A percentile compares a stretch with the other conserved stretches of the same genome.
These are phyloP conservation scores for Phialophora verrucosa DNA, from an alignment of 2,329 filamentous ascomycete species.

Conservation along the genomic window DNA sequence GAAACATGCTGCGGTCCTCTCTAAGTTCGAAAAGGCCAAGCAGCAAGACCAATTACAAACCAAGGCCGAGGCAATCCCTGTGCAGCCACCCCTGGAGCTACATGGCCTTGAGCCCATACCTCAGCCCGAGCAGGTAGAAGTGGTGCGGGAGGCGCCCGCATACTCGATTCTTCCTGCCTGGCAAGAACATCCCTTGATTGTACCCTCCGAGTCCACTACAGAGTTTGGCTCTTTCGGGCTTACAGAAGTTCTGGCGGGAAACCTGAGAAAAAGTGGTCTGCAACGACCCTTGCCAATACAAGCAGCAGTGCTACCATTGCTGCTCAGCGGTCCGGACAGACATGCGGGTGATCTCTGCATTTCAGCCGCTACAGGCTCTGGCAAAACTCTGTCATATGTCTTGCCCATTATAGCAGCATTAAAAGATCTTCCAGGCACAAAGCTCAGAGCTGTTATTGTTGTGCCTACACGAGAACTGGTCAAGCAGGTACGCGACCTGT, in stretches of 20 bases:
- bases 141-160: conserved; percentile 64
- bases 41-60: conserved; percentile 24
- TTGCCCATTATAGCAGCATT: conserved; percentile 82
- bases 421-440: conserved; percentile 66
- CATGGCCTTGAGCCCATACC: conserved; percentile 82
- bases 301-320: conserved; percentile 76
- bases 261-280: conserved; percentile 72
- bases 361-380: conserved; percentile 91
- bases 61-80: conserved; percentile 36
- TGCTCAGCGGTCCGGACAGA: conserved; percentile 68
- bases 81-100: conserved; percentile 34
- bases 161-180: conserved; percentile 81
- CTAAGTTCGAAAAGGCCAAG: conserved; percentile 41
- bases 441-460: conserved; percentile 79
- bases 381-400: conserved; percentile 91
- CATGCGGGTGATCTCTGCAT: conserved; percentile 81
- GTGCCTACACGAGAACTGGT: conserved; percentile 92
- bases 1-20: conserved; percentile 41
- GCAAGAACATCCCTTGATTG: conserved; percentile 68
- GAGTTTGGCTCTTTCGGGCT: conserved; percentile 70
- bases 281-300: conserved; percentile 78
- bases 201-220: conserved; percentile 51
- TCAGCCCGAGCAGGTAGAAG: conserved; percentile 65
- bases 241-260: conserved; percentile 62
- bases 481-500: conserved; percentile 78